phyloP scores from a whole-genome alignment of 2,329 filamentous ascomycete species.

The Aspergillus sp. region DNA sequence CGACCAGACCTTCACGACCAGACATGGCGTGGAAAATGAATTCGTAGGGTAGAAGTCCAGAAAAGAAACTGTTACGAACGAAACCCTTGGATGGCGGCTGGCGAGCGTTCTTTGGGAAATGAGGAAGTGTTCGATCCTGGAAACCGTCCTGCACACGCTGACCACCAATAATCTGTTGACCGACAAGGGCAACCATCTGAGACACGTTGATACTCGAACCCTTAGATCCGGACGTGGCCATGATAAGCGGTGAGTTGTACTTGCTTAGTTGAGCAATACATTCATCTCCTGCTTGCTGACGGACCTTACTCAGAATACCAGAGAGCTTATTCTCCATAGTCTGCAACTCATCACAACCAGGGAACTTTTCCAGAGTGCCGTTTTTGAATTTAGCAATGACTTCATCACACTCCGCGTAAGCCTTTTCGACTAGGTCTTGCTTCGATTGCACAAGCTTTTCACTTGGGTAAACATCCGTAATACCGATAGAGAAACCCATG shows the following conservation, averaged over 20 bases:
- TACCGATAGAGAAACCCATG: slow-evolving; percentile 91
- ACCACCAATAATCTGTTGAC: slow-evolving; percentile 95
- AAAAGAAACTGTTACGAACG: slow-evolving; percentile 95
- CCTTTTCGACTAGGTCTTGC: slow-evolving; percentile 67
- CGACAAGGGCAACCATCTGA: slow-evolving; percentile 96
- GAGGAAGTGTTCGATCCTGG: slow-evolving; percentile 88
- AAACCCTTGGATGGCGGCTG: slow-evolving; percentile 96
- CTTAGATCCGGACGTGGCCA: slow-evolving; percentile 96
- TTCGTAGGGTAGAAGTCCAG: slow-evolving; percentile 81
- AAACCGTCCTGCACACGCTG: slow-evolving; percentile 93
- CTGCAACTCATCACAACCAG: slow-evolving; percentile 86
- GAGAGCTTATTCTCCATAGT: slow-evolving; percentile 89
- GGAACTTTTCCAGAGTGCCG: slow-evolving; percentile 76
- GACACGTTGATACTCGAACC: slow-evolving; percentile 97
- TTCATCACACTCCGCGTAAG: slow-evolving; percentile 77
- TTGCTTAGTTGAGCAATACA: slow-evolving; percentile 87
- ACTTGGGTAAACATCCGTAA: slow-evolving; percentile 88
- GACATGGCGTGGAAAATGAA: slow-evolving; percentile 99
- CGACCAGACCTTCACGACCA: slow-evolving; percentile 94
- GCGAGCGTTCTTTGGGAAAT: slow-evolving; percentile 89
- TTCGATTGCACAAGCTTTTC: slow-evolving; percentile 67
- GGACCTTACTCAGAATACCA: slow-evolving; percentile 85
- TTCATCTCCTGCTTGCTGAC: slow-evolving; percentile 83
- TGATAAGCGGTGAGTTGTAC: slow-evolving; percentile 89
- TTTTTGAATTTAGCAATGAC: slow-evolving; percentile 75